These are phyloP conservation scores for Triticum dicoccoides DNA, from an alignment of 176 grass and related monocot genomes.

Conservation along the genomic window DNA sequence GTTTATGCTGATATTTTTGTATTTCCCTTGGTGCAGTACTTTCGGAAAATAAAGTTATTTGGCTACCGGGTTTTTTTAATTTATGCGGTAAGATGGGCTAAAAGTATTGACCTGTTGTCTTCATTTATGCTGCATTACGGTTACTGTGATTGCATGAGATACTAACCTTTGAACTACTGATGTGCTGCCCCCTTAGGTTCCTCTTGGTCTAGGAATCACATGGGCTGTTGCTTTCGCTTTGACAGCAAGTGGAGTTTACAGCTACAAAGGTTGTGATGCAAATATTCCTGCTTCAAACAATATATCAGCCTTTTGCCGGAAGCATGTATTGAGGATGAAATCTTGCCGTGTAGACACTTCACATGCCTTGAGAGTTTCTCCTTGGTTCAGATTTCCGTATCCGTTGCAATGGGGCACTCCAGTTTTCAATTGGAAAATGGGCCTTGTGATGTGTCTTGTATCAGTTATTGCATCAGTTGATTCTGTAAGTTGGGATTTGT, in stretches of 20 bases:
- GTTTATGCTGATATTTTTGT: constrained; percentile 27
- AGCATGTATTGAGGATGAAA: constrained; percentile 81
- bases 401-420: constrained; percentile 97
- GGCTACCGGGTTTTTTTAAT: constrained; percentile 89
- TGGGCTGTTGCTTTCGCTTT: constrained; percentile 88
- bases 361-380: constrained; percentile 77
- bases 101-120: constrained; percentile 2
- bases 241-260: constrained; percentile 78
- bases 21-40: constrained; percentile 61
- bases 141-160: background rate
- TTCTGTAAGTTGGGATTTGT: constrained; percentile 72
- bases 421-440: constrained; percentile 92
- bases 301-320: constrained; percentile 82
- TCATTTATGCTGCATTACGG: constrained; percentile 7
- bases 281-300: constrained; percentile 86
- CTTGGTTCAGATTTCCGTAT: constrained; percentile 96
- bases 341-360: constrained; percentile 85
- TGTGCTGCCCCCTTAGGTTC: constrained; percentile 56
- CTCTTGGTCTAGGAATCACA: constrained; percentile 86
- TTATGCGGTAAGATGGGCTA: constrained; percentile 62
- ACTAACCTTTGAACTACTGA: constrained; percentile 24
- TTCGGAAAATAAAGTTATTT: constrained; percentile 94
- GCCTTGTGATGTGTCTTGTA: constrained; percentile 84
- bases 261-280: constrained; percentile 81
- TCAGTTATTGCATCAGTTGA: constrained; percentile 88